Evolutionary conservation across 352 stramenopile species (phyloP).

Genomic region (Pythium scleroteichum): DNA sequence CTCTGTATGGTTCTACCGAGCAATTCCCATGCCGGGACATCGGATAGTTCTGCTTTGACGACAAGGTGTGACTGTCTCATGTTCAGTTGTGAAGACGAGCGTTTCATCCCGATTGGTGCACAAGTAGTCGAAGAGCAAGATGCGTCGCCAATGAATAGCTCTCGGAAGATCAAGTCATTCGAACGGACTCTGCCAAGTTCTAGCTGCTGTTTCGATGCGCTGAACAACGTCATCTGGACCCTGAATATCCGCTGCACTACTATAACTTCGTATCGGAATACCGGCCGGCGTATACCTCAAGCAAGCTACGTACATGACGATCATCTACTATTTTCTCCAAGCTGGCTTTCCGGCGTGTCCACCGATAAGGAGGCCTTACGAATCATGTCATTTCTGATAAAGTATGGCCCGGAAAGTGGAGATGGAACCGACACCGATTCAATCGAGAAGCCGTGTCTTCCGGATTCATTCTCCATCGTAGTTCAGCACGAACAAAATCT

Average conservation of each 20-base stretch:
- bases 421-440: neutral
- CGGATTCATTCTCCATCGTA: neutral
- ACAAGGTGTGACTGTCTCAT: slow-evolving; percentile 40
- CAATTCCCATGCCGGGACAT: slow-evolving; percentile 5
- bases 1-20: slow-evolving; percentile 35
- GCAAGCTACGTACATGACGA: slow-evolving; percentile 3
- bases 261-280: slow-evolving; percentile 29
- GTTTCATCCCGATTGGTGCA: slow-evolving; percentile 5
- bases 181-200: slow-evolving; percentile 27
- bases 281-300: slow-evolving; percentile 10
- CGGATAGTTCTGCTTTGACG: slow-evolving; percentile 2
- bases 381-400: slow-evolving; percentile 21
- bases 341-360: neutral
- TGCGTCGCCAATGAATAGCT: neutral
- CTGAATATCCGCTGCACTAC: slow-evolving; percentile 23
- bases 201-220: slow-evolving; percentile 47
- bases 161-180: slow-evolving; percentile 25
- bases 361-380: neutral
- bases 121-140: neutral
- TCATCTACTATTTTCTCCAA: neutral
- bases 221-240: slow-evolving; percentile 34
- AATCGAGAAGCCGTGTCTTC: neutral
- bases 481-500: neutral
- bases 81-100: slow-evolving; percentile 52
- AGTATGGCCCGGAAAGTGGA: neutral